These are phyloP conservation scores for Elongisporangium senticosum DNA, from an alignment of 352 stramenopile genomes.

Conservation along the genomic window DNA sequence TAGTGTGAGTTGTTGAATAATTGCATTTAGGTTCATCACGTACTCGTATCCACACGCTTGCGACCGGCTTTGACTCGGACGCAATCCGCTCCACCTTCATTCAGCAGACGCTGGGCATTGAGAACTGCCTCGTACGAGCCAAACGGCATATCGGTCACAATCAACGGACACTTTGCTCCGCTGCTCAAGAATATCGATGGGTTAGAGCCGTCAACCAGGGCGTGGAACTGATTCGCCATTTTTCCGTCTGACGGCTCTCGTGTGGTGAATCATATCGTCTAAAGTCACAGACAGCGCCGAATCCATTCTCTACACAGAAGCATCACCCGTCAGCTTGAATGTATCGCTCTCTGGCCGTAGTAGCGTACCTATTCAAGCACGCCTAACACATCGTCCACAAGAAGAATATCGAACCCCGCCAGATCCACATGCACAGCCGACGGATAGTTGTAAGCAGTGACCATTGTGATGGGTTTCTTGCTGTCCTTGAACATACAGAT, in stretches of 20 bases:
- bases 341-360: conserved; percentile 1
- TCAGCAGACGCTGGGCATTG: conserved; percentile 94
- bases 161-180: conserved; percentile 80
- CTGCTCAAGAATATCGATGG: conserved; percentile 14
- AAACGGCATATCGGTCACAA: conserved; percentile 99
- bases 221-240: no score
- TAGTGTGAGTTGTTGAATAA: conserved; percentile 17
- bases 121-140: conserved; percentile 92
- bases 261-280: conserved; percentile 99
- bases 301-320: conserved; percentile 56
- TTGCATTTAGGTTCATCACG: conserved; percentile 1
- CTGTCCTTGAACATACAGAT: conserved; percentile 89
- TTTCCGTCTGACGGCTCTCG: conserved; percentile 90
- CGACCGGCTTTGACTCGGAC: conserved; percentile 98
- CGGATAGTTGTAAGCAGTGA: conserved; percentile 98
- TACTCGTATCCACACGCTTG: conserved; percentile 77
- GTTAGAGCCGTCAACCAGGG: neutral
- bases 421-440: conserved; percentile 96
- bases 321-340: neutral
- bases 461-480: conserved; percentile 97
- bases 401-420: conserved; percentile 96
- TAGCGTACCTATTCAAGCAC: conserved; percentile 97
- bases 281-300: conserved; percentile 93
- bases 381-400: conserved; percentile 97
- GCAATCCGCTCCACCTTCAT: conserved; percentile 95